Percentiles rank a stretch among this genome's conserved stretches.
These are phyloP conservation scores for Solanum appendiculatum DNA, from an alignment of 257 asterid genomes.

Conservation along the genomic window DNA sequence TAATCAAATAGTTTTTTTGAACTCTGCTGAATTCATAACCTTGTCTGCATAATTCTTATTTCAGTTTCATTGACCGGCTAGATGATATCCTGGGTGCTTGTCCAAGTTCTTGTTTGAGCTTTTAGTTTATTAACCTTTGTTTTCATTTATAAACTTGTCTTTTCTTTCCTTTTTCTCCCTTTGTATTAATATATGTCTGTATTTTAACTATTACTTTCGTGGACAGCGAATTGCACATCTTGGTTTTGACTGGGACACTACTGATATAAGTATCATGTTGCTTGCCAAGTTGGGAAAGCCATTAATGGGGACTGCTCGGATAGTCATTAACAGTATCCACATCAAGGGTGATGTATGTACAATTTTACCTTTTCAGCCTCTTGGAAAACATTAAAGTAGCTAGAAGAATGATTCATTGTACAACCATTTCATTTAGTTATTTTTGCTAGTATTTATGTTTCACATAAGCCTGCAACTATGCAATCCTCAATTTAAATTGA, in stretches of 20 bases:
- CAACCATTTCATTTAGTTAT: not conserved
- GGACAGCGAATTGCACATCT: conserved; percentile 56
- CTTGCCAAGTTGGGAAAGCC: conserved; percentile 87
- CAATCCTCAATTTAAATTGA: not conserved
- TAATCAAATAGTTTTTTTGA: not conserved
- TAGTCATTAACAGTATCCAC: conserved; percentile 81
- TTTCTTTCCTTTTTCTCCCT: not conserved
- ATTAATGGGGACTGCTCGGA: conserved; percentile 89
- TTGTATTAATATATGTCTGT: not conserved
- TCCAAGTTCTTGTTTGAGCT: not conserved
- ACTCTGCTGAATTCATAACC: not conserved
- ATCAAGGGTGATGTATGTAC: conserved; percentile 90
- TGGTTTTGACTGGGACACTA: conserved; percentile 95
- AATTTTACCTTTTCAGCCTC: not conserved
- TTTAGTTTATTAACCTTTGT: not conserved
- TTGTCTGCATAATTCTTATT: not conserved
- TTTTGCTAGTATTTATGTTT: not conserved
- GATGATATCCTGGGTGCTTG: not conserved
- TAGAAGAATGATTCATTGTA: not conserved
- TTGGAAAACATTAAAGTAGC: not conserved
- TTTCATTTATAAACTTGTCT: not conserved
- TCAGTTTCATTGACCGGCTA: not conserved
- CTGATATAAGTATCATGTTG: conserved; percentile 65
- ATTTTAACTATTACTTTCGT: conserved; percentile 15
- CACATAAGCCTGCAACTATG: not conserved